Conservation (phyloP, 345 rosid genomes). For the Citrus reticulata region DNA sequence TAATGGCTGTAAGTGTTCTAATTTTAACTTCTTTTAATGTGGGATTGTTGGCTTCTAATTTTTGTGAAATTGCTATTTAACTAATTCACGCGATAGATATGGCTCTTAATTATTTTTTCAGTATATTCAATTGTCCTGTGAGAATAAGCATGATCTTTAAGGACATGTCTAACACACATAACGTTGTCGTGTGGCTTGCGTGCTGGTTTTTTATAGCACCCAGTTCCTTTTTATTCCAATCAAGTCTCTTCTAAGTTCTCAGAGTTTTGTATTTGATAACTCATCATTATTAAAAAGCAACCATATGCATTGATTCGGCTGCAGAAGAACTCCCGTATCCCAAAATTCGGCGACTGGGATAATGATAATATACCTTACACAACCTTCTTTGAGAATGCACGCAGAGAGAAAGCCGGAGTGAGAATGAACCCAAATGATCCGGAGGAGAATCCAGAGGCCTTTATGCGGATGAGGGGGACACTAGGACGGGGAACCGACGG, state of each 20-base stretch:
- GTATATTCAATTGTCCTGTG: too few relatives aligned
- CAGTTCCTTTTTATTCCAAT: too few relatives aligned
- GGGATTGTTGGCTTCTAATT: background rate
- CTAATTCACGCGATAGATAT: background rate
- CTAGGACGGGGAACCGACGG: constrained; percentile 6
- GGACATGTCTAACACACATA: too few relatives aligned
- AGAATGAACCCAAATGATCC: constrained; percentile 60
- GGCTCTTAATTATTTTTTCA: background rate
- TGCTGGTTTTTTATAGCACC: too few relatives aligned
- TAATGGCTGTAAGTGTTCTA: constrained; percentile 27
- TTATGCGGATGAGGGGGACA: constrained; percentile 2
- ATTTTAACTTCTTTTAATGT: background rate
- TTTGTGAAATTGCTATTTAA: background rate
- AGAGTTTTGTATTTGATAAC: background rate
- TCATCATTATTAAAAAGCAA: background rate
- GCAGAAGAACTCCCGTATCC: constrained; percentile 43
- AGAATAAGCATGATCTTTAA: too few relatives aligned
- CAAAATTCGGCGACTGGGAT: constrained; percentile 60
- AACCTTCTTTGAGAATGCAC: constrained; percentile 49
- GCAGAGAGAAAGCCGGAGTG: constrained; percentile 33
- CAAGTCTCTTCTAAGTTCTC: too few relatives aligned
- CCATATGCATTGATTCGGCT: background rate
- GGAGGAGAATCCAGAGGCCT: constrained; percentile 45
- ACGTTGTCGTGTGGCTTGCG: too few relatives aligned
- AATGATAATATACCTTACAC: constrained; percentile 42